phyloP scores from a whole-genome alignment of 208 protist genomes.

The Herpetomonas tarakana region DNA sequence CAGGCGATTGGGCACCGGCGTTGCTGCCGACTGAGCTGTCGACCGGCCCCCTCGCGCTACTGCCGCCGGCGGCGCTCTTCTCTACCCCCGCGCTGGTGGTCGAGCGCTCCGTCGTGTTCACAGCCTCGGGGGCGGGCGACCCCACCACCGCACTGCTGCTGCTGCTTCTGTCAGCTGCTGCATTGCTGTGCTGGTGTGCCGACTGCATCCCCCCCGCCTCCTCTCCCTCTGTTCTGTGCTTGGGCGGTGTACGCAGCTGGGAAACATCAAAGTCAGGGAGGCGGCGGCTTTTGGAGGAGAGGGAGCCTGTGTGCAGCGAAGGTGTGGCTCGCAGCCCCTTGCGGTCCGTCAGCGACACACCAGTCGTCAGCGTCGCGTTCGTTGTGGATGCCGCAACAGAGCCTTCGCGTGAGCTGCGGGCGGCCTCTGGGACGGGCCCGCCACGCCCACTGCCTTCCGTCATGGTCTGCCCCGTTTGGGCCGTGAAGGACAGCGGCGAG shows the following conservation, averaged over 20 bases:
- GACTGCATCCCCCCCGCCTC: background rate
- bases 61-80: too few relatives aligned
- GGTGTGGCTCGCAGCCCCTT: background rate
- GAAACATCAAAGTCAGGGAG: slow-evolving; percentile 5
- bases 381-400: background rate
- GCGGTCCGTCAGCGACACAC: background rate
- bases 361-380: background rate
- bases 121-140: background rate
- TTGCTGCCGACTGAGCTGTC: too few relatives aligned
- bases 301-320: background rate
- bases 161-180: background rate
- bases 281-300: background rate
- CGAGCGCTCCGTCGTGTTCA: too few relatives aligned
- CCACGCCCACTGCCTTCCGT: background rate
- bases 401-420: background rate
- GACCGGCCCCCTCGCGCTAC: too few relatives aligned
- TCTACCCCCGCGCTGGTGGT: too few relatives aligned
- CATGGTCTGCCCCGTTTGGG: background rate
- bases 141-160: background rate
- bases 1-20: background rate
- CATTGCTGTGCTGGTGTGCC: background rate
- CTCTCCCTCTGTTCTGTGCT: slow-evolving; percentile 1
- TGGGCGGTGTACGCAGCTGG: slow-evolving; percentile 5
- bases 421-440: background rate
- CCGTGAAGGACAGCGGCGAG: too few relatives aligned